Evolutionary conservation across 2,329 filamentous ascomycete species (phyloP), one percentile per base, ranked within the genome.

Genomic region (Trichoderma sp.): DNA sequence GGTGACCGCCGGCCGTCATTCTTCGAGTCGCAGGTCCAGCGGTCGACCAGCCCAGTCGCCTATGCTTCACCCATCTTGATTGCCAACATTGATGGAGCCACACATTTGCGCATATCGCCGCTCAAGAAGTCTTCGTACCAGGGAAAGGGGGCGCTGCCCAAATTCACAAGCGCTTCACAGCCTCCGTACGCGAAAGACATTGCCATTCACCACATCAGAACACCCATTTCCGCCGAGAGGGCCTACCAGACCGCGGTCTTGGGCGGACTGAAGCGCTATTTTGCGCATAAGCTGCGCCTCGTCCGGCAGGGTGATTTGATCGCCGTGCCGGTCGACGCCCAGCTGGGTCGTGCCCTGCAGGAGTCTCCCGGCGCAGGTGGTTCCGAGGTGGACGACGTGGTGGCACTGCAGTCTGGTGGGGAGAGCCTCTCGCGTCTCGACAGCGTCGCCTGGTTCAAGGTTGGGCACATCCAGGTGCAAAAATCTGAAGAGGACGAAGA

Each of bases 391-490:
- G 92, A 96, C 65, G 93, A 97, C 67, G 83, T 82, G 62, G 79
- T 85, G 71, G 80, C 83, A 1, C 77, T 87, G 67, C 83, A 74
- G 19, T 64, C 67, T 21, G 72, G 71, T 19, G 71, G 70, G 26
- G 72, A 70, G 39, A 68, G 71, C 14, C 60, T 65, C 45, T 74
- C 68, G 64, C 79, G 69, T 71, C 80, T 78, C 69, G 86, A 84
- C 76, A 85, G 82, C 34, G 90, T 96, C 21, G 93, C 92, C 7
- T 99, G 95, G 95, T 98, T 97, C 81, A 91, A 89, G 69, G 90
- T 99, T 47, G 90, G 90, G 45, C 90, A 92, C 66, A 88, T 96
- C 60, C 81, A 82, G 63, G 78, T 83, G 6, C 80, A 80, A 73
- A 87, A 79, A 70, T 76, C 73, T 70, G 88, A 80, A 70, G 81